phyloP scores from a whole-genome alignment of 371 early-diverging fungal genomes.

The Rhizopus arrhizus region DNA sequence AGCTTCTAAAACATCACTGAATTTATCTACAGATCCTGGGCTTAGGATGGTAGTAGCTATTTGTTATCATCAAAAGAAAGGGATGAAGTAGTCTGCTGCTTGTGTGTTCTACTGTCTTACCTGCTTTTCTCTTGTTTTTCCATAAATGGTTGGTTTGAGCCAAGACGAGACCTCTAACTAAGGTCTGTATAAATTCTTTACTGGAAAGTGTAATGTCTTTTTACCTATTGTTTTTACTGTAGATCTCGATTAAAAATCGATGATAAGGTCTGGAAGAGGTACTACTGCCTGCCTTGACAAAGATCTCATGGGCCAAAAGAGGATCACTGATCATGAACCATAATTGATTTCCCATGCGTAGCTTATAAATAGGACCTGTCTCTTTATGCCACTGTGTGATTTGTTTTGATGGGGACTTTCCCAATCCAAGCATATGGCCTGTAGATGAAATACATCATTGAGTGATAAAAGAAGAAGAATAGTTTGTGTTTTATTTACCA shows the following conservation, averaged over 20 bases:
- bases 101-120: neutral
- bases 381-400: slow-evolving; percentile 22
- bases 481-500: neutral
- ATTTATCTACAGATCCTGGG: slow-evolving; percentile 12
- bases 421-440: slow-evolving; percentile 19
- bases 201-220: neutral
- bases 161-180: neutral
- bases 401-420: neutral
- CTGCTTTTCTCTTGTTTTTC: neutral
- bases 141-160: neutral
- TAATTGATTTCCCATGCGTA: slow-evolving; percentile 17
- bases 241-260: slow-evolving; percentile 14
- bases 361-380: slow-evolving; percentile 15
- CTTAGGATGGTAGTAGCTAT: slow-evolving; percentile 9
- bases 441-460: neutral
- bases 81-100: neutral
- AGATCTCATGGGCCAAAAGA: slow-evolving; percentile 19
- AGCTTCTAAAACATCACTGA: neutral
- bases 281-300: slow-evolving; percentile 12
- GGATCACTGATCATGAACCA: slow-evolving; percentile 23
- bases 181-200: neutral
- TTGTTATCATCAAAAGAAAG: neutral
- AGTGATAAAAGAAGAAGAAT: neutral
- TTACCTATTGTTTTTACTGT: slow-evolving; percentile 18
- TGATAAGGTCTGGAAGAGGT: slow-evolving; percentile 20